Conservation (phyloP, 176 grass and related monocot species). For the Coix lacrymajobi region DNA sequence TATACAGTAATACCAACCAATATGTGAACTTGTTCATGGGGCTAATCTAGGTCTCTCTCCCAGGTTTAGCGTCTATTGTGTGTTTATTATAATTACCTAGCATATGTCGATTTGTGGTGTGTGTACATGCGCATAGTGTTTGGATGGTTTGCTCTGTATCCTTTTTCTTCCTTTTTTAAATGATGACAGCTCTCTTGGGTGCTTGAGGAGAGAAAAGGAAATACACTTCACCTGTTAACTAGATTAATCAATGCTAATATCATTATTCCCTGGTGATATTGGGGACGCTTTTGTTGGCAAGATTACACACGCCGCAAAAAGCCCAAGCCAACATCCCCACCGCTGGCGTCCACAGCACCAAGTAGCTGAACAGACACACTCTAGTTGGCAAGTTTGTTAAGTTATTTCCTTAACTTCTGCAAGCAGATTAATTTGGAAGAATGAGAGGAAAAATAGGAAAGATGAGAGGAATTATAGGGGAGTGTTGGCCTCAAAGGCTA, state of each 20-base stretch:
- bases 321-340: too few species aligned
- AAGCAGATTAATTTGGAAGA: too few species aligned
- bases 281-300: background rate
- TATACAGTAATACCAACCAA: background rate
- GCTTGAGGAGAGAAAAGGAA: background rate
- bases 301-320: background rate
- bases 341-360: too few species aligned
- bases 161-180: background rate
- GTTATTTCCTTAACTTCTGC: too few species aligned
- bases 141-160: background rate
- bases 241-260: background rate
- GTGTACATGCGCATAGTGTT: background rate
- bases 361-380: too few species aligned
- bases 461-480: too few species aligned
- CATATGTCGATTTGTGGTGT: background rate
- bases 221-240: background rate
- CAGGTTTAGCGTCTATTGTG: background rate
- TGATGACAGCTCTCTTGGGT: background rate
- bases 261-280: background rate
- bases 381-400: too few species aligned
- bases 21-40: background rate
- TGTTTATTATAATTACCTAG: background rate
- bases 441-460: too few species aligned
- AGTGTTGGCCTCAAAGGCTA: too few species aligned
- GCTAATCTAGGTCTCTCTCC: background rate